Evolutionary conservation across 202 grass and related monocot genomes (phyloP), one percentile per base, ranked within the genome.

Genomic region (Hordeum pubiflorum): DNA sequence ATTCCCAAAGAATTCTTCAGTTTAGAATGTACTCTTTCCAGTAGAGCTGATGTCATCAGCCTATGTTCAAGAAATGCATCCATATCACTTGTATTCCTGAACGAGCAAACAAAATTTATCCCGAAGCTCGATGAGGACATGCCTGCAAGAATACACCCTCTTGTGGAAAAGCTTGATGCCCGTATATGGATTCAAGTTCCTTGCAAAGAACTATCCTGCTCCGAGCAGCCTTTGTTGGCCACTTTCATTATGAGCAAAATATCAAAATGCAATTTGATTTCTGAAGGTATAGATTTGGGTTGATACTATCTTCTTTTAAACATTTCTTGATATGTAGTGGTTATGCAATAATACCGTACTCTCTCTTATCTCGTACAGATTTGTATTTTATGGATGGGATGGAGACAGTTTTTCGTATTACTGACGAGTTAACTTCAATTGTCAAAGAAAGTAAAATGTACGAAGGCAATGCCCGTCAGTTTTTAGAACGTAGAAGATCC

Each of bases 151-250:
- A 88, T 62, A 39, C 77, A 76, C 44, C 84, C 84, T 83, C 79
- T 98, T 79, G 77, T 98, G 77, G 88, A 86, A 83, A 90, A 88
- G 31, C 77, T 98, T 86, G 90, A 98, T 88, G 79, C 84, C 75
- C 84, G 85, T 82, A 76, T 93, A 77, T 98, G 92, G 92, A 88
- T 98, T 82, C 75, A 89, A 82, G 81, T 94, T 76, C 95, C 95
- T 70, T 89, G 67, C 82, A 89, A 82, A 74, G 80, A 83, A 55
- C 52, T 63, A 58, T 66, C 78, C 56, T 78, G 78, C 68, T 71
- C 75, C 2, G 55, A 87, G 79, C 66, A 87, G 58, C 64, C 82
- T 80, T 74, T 73, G 87, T 66, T 86, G 68, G 88, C 88, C 31
- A 87, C 65, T 81, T 89, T 86, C 84, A 80, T 98, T 56, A 94